Evolutionary conservation across 73 alveolate species (phyloP).

Genomic region (Diophrys appendiculata): DNA sequence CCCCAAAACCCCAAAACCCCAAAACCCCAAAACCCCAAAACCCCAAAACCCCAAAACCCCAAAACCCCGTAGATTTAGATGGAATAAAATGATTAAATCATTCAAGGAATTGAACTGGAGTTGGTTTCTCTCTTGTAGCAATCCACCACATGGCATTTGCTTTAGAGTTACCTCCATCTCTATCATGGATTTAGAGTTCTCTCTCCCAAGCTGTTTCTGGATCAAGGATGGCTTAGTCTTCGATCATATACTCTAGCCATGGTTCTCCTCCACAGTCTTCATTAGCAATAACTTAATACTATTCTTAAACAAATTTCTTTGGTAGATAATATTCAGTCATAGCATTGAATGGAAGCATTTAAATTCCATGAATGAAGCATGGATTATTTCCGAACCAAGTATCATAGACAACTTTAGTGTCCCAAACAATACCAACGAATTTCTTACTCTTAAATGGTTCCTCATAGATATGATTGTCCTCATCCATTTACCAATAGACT

Average conservation of each 20-base stretch:
- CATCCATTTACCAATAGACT: background rate
- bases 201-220: constrained; percentile 1
- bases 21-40: too few species aligned
- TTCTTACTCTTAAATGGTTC: background rate
- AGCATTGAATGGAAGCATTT: background rate
- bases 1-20: too few species aligned
- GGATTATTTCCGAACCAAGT: background rate
- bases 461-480: too few species aligned
- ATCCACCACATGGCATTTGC: background rate
- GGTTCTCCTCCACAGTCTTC: background rate
- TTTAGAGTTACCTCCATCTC: background rate
- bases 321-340: background rate
- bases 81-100: too few species aligned
- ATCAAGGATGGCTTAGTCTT: background rate
- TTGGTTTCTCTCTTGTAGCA: background rate
- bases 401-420: background rate
- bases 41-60: too few species aligned
- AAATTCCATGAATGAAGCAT: background rate
- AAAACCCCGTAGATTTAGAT: too few species aligned
- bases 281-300: background rate
- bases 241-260: background rate
- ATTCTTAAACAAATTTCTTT: background rate
- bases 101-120: too few species aligned
- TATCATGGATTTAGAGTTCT: background rate
- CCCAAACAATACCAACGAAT: background rate